phyloP scores from a whole-genome alignment of 345 rosid species.

The Linum lewisii region DNA sequence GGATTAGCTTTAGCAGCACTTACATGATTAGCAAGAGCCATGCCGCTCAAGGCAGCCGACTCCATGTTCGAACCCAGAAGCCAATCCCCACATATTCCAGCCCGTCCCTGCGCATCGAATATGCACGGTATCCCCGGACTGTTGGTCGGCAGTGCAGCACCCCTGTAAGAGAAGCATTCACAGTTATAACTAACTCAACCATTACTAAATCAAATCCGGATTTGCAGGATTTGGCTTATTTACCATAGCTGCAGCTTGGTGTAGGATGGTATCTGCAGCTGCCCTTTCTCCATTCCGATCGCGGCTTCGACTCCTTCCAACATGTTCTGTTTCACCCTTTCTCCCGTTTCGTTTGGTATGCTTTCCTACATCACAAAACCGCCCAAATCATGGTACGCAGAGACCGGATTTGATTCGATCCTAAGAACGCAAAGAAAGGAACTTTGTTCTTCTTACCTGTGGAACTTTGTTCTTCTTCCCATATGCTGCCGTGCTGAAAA shows the following conservation, averaged over 20 bases:
- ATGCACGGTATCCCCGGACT: conserved; percentile 60
- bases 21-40: conserved; percentile 70
- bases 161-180: conserved; percentile 32
- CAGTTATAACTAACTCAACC: no score
- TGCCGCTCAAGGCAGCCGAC: conserved; percentile 86
- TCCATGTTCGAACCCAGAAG: conserved; percentile 73
- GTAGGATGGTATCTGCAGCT: conserved; percentile 54
- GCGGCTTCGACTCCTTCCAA: conserved; percentile 68
- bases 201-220: no score
- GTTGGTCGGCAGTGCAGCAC: conserved; percentile 87
- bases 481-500: conserved; percentile 71
- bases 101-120: conserved; percentile 82
- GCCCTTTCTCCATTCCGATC: conserved; percentile 54
- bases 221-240: background rate
- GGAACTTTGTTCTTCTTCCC: conserved; percentile 88
- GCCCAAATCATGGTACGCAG: no score
- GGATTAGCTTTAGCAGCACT: conserved; percentile 5
- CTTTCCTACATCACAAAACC: conserved; percentile 43
- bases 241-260: conserved; percentile 70
- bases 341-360: conserved; percentile 60
- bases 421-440: background rate
- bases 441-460: conserved; percentile 34
- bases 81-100: conserved; percentile 96
- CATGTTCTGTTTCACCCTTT: conserved; percentile 66
- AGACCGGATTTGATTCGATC: background rate